Conservation (phyloP, 768 basidiomycete species). For the Phlegmacium glaucopus region DNA sequence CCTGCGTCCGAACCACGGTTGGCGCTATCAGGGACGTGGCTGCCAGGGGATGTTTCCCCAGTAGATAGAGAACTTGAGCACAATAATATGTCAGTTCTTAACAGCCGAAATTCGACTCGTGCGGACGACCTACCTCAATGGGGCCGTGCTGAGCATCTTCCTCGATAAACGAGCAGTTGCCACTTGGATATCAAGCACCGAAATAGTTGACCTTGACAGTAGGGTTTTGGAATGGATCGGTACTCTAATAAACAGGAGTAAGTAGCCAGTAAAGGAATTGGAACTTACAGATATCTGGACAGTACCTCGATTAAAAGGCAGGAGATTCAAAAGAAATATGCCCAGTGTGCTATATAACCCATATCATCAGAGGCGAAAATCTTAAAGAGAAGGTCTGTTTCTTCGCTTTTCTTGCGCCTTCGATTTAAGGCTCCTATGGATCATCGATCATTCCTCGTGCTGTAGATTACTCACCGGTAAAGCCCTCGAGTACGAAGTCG, state of each 20-base stretch:
- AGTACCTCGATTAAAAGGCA: slow-evolving; percentile 53
- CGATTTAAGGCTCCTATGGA: slow-evolving; percentile 37
- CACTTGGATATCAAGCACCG: slow-evolving; percentile 43
- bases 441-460: no score
- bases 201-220: slow-evolving; percentile 50
- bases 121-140: slow-evolving; percentile 33
- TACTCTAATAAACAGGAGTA: slow-evolving; percentile 26
- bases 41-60: slow-evolving; percentile 43
- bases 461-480: no score
- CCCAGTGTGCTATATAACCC: slow-evolving; percentile 39
- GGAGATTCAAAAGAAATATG: slow-evolving; percentile 49
- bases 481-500: slow-evolving; percentile 78
- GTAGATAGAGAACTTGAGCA: slow-evolving; percentile 30
- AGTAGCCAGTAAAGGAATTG: not conserved
- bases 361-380: slow-evolving; percentile 68
- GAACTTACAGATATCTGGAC: slow-evolving; percentile 40
- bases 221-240: slow-evolving; percentile 46
- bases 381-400: slow-evolving; percentile 87
- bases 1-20: slow-evolving; percentile 40
- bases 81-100: not conserved
- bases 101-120: not conserved
- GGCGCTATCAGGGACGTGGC: slow-evolving; percentile 38
- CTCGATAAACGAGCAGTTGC: slow-evolving; percentile 44
- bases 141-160: slow-evolving; percentile 36
- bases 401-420: not conserved